A percentile compares a stretch with the other conserved stretches of the same genome.
Conservation (phyloP, 2,329 filamentous ascomycete species). For the Rhynchosporium graminicola region DNA sequence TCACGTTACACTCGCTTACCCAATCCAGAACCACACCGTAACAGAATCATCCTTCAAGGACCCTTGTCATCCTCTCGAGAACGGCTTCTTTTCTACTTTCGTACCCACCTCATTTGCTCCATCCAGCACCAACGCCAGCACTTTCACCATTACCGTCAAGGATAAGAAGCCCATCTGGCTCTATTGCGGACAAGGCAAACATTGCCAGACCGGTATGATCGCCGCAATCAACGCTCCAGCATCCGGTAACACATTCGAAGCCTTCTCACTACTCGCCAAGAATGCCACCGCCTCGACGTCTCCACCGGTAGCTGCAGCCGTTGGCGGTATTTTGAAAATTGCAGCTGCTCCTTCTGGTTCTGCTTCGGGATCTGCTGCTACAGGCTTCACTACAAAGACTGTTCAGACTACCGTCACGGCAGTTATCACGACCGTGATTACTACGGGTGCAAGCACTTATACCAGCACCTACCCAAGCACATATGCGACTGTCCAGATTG, state of each 20-base stretch:
- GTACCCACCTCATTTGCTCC: constrained; percentile 41
- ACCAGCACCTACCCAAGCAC: constrained; percentile 22
- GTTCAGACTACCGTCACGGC: constrained; percentile 22
- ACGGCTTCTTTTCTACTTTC: constrained; percentile 44
- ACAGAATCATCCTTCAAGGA: constrained; percentile 45
- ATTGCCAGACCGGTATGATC: constrained; percentile 53
- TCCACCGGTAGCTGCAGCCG: constrained; percentile 39
- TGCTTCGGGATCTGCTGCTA: constrained; percentile 1
- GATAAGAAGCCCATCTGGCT: constrained; percentile 47
- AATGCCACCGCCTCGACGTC: constrained; percentile 42
- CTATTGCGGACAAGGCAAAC: constrained; percentile 44
- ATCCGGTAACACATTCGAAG: constrained; percentile 44
- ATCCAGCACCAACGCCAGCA: constrained; percentile 34
- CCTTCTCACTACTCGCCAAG: constrained; percentile 42
- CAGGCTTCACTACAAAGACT: constrained; percentile 12
- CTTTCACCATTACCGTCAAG: constrained; percentile 45
- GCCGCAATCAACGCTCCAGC: constrained; percentile 49
- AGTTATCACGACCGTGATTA: constrained; percentile 17
- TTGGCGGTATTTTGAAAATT: constrained; percentile 40
- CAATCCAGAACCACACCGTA: constrained; percentile 40
- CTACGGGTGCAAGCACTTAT: constrained; percentile 10
- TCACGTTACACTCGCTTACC: constrained; percentile 10
- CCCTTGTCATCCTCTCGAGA: constrained; percentile 44
- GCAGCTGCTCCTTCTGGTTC: constrained; percentile 15
- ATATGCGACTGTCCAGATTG: constrained; percentile 18